Evolutionary conservation across 1,284 basidiomycete genomes (phyloP).

Genomic region (Cryptococcus deneoformans): DNA sequence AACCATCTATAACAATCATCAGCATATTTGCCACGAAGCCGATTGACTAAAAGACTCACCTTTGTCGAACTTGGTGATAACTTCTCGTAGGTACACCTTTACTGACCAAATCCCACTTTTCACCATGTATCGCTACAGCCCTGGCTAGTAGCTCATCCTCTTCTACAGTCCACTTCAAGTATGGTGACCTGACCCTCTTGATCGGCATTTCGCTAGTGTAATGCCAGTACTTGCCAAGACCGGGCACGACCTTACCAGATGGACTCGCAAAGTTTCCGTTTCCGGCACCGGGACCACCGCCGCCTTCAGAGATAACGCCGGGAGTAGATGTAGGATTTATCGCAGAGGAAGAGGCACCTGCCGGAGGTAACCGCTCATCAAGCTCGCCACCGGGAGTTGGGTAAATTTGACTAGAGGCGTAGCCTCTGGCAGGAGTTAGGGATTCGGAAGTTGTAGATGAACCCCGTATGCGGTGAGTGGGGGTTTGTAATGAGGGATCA

Average conservation of each 20-base stretch:
- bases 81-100: constrained; percentile 47
- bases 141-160: constrained; percentile 48
- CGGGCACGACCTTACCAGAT: constrained; percentile 38
- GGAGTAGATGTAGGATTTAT: neutral
- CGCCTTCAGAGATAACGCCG: neutral
- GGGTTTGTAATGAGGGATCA: constrained; percentile 18
- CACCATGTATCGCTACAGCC: constrained; percentile 46
- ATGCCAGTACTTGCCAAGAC: constrained; percentile 46
- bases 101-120: constrained; percentile 48
- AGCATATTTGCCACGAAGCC: neutral
- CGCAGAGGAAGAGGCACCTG: neutral
- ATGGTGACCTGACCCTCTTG: constrained; percentile 40
- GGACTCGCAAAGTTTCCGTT: constrained; percentile 30
- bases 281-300: neutral
- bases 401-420: constrained; percentile 12
- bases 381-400: constrained; percentile 12
- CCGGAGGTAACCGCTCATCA: constrained; percentile 5
- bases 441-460: constrained; percentile 17
- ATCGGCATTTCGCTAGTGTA: constrained; percentile 40
- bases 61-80: constrained; percentile 48
- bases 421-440: constrained; percentile 15
- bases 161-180: constrained; percentile 48
- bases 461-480: constrained; percentile 19
- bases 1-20: constrained; percentile 32
- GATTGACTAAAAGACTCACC: constrained; percentile 17